Conservation (phyloP, 176 grass and related monocot species). For the Triticum aestivum region IWGSC_CS_RefSeq_v2.1 NC_057796.1:357748805-357749304, state of each 20-base stretch:
- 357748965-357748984: neutral
- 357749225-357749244: neutral
- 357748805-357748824: neutral
- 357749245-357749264: too few species aligned
- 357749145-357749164: neutral
- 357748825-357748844: conserved; percentile 45
- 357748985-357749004: neutral
- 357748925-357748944: conserved; percentile 71
- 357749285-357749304: neutral
- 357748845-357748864: conserved; percentile 70
- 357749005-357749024: neutral
- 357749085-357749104: neutral
- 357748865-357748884: conserved; percentile 75
- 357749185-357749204: neutral
- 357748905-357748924: conserved; percentile 93
- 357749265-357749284: neutral
- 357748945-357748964: conserved; percentile 18
- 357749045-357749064: neutral
- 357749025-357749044: neutral
- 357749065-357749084: neutral
- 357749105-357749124: neutral
- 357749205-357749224: neutral
- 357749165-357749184: neutral
- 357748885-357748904: conserved; percentile 74
- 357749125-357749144: neutral